A percentile compares a stretch with the other conserved stretches of the same genome.
Evolutionary conservation across 2,329 filamentous ascomycete genomes (phyloP).

Genomic region (Epichloe hybrida): DNA sequence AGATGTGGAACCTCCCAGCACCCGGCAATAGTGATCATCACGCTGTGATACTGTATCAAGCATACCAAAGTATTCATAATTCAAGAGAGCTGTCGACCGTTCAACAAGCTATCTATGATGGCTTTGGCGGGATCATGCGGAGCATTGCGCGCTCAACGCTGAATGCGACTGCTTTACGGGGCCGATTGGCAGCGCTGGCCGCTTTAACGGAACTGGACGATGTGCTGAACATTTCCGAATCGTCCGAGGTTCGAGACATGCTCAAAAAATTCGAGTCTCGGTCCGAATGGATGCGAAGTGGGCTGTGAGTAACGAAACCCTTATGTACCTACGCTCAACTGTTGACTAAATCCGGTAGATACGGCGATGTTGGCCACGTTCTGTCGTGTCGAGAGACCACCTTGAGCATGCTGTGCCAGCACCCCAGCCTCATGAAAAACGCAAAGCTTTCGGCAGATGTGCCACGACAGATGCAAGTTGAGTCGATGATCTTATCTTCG

Average conservation of each 20-base stretch:
- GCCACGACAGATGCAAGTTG: constrained; percentile 58
- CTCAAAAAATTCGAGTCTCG: constrained; percentile 52
- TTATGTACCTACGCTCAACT: not conserved
- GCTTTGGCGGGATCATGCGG: constrained; percentile 46
- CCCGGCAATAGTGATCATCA: constrained; percentile 49
- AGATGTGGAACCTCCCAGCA: constrained; percentile 82
- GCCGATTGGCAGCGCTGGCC: constrained; percentile 49
- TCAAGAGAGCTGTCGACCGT: constrained; percentile 43
- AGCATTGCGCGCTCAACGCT: constrained; percentile 36
- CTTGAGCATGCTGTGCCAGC: constrained; percentile 65
- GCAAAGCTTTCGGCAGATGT: constrained; percentile 48
- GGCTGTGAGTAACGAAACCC: constrained; percentile 42
- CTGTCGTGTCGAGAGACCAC: constrained; percentile 73
- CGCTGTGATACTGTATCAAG: constrained; percentile 60
- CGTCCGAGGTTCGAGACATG: constrained; percentile 45
- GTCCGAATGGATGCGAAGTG: constrained; percentile 71
- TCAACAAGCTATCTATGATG: constrained; percentile 45
- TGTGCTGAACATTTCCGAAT: constrained; percentile 46
- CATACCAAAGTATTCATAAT: constrained; percentile 65
- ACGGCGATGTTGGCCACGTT: constrained; percentile 66
- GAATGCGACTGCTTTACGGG: constrained; percentile 38
- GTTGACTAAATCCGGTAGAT: constrained; percentile 31
- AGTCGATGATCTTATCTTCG: constrained; percentile 63
- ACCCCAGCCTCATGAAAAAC: constrained; percentile 46
- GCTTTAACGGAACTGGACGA: constrained; percentile 74